Conservation (phyloP, 2,329 filamentous ascomycete species). For the Trichophaea hybrida region DNA sequence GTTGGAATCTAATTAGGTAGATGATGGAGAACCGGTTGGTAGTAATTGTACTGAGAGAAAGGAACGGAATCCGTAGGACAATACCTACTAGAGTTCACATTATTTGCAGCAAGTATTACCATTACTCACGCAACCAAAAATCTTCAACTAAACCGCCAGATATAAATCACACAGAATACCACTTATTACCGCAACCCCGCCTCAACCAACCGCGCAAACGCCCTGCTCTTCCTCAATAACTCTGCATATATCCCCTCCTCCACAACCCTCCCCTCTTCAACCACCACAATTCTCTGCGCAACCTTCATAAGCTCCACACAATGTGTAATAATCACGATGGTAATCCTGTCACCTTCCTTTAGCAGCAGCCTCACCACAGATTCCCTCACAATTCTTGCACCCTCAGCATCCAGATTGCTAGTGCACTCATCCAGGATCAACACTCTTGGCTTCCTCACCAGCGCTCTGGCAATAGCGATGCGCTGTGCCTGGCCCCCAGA, state of each 20-base stretch:
- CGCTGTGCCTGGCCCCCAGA: constrained; percentile 75
- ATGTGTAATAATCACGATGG: constrained; percentile 72
- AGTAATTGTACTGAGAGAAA: too few species aligned
- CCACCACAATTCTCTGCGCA: constrained; percentile 57
- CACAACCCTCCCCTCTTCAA: constrained; percentile 52
- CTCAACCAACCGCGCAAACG: constrained; percentile 36
- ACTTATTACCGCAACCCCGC: too few species aligned
- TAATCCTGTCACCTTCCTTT: constrained; percentile 36
- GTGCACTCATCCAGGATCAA: constrained; percentile 81
- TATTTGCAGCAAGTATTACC: too few species aligned
- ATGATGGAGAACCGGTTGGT: too few species aligned
- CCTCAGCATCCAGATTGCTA: constrained; percentile 58
- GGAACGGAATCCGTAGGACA: too few species aligned
- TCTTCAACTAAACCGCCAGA: too few species aligned
- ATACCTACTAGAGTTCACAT: too few species aligned
- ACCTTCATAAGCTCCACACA: constrained; percentile 72
- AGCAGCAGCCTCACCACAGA: constrained; percentile 39
- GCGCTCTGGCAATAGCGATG: constrained; percentile 63
- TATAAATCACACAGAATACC: too few species aligned
- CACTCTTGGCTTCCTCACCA: constrained; percentile 55
- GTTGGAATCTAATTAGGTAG: too few species aligned
- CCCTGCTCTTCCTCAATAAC: constrained; percentile 36
- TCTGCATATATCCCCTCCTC: constrained; percentile 53
- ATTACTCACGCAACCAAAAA: too few species aligned
- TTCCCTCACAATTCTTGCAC: constrained; percentile 47